phyloP scores from a whole-genome alignment of 164 flowering plant species.

The Umbellularia californica region DNA sequence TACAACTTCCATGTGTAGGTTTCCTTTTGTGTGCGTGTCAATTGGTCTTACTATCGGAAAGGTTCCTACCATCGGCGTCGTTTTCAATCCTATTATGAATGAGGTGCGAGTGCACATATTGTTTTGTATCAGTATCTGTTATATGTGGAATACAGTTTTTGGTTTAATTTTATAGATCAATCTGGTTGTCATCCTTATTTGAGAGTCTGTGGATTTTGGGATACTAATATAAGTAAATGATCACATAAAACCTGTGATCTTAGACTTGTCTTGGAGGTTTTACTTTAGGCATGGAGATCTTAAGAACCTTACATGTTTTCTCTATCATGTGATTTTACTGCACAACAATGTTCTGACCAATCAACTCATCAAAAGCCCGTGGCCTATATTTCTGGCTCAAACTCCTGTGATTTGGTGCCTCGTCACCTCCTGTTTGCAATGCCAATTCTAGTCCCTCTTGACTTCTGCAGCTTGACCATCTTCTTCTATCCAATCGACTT shows the following conservation, averaged over 20 bases:
- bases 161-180: not conserved
- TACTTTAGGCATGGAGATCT: not conserved
- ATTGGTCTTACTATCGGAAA: slow-evolving; percentile 89
- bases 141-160: not conserved
- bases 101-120: slow-evolving; percentile 51
- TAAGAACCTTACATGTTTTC: not conserved
- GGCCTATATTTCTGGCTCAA: slow-evolving; percentile 91
- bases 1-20: slow-evolving; percentile 38
- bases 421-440: slow-evolving; percentile 41
- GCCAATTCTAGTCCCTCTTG: slow-evolving; percentile 62
- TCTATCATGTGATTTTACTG: not conserved
- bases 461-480: slow-evolving; percentile 92
- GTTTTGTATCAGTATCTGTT: too few species aligned
- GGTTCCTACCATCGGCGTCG: slow-evolving; percentile 85
- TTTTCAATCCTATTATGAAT: slow-evolving; percentile 86
- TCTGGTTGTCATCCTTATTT: not conserved
- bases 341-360: slow-evolving; percentile 82
- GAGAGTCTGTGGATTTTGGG: too few species aligned
- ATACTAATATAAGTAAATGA: too few species aligned
- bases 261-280: not conserved
- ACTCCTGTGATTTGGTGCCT: slow-evolving; percentile 55
- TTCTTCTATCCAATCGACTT: slow-evolving; percentile 88
- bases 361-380: slow-evolving; percentile 67
- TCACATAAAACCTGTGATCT: too few species aligned
- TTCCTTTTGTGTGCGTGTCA: slow-evolving; percentile 89